Evolutionary conservation across 2,329 filamentous ascomycete genomes (phyloP).

Genomic region (Aspergillus sp.): DNA sequence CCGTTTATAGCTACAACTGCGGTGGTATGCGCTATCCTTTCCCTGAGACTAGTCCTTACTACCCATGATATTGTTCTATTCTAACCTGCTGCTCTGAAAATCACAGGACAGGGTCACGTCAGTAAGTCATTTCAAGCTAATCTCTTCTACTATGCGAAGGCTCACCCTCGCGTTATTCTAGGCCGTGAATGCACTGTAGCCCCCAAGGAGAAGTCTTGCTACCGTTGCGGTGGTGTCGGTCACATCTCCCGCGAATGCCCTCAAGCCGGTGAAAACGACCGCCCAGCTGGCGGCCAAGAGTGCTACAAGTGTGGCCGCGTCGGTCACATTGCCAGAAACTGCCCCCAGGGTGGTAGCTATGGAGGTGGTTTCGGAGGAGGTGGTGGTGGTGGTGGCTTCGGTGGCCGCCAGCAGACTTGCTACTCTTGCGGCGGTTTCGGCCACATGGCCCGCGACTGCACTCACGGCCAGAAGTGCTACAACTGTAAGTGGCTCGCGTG

Average conservation of each 20-base stretch:
- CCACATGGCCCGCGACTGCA: slow-evolving; percentile 98
- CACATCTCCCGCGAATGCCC: slow-evolving; percentile 85
- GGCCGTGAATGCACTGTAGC: slow-evolving; percentile 90
- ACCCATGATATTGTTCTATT: slow-evolving; percentile 9
- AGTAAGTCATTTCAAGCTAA: slow-evolving; percentile 58
- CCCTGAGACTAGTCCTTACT: neutral
- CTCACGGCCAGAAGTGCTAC: slow-evolving; percentile 99
- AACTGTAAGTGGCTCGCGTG: slow-evolving; percentile 69
- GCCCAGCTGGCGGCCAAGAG: slow-evolving; percentile 63
- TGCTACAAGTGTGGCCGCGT: slow-evolving; percentile 99
- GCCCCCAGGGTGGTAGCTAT: slow-evolving; percentile 54
- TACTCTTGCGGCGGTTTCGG: slow-evolving; percentile 97
- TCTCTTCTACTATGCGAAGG: slow-evolving; percentile 3
- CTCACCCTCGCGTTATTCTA: slow-evolving; percentile 39
- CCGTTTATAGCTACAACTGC: slow-evolving; percentile 72
- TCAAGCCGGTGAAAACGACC: slow-evolving; percentile 51
- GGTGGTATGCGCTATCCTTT: slow-evolving; percentile 62
- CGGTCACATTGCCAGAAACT: slow-evolving; percentile 86
- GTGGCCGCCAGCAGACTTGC: slow-evolving; percentile 77
- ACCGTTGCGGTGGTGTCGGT: slow-evolving; percentile 72
- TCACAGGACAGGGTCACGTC: slow-evolving; percentile 70
- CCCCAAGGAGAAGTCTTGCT: slow-evolving; percentile 79
- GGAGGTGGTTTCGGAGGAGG: slow-evolving; percentile 49
- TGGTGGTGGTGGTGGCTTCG: slow-evolving; percentile 54
- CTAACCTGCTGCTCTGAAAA: slow-evolving; percentile 29